Evolutionary conservation across 495 filamentous ascomycete species (phyloP), one percentile per base, ranked within the genome.

Genomic region (Hamigera avellanea): DNA sequence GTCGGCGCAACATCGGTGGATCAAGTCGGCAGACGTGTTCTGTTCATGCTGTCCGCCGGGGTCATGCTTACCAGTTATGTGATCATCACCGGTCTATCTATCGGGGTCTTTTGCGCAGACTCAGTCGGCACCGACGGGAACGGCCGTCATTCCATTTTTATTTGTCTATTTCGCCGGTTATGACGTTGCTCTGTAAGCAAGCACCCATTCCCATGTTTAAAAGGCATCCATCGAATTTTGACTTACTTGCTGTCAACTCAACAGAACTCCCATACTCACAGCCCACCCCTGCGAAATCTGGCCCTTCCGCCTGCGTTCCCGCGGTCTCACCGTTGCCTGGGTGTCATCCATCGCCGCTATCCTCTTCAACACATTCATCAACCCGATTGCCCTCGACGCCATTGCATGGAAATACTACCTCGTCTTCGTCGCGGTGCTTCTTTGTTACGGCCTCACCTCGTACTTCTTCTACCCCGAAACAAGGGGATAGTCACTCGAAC

Each of bases 381-480:
- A 78, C 57, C 74, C 74, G 0, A 59, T 78, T 12, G 75, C 71
- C 7, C 64, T 81, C 37, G 50, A 70, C 12, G 54, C 59, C 3
- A 72, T 77, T 35, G 46, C 43, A 16, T 78, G 73, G 72, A 71
- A 69, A 45, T 66, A 77, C 35, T 76, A 74, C 44, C 54, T 75
- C 47, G 73, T 76, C 49, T 78, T 74, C 50, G 66, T 77, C 49
- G 62, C 59, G 36, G 43, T 73, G 41, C 66, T 79, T 51, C 39
- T 77, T 32, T 29, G 46, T 33, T 73, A 73, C 32, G 61, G 66
- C 14, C 21, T 54, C 13, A 73, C 76, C 40, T 69, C 73, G 14
- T 80, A 67, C 61, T 69, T 75, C 58, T 74, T 66, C 61, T 80
- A 78, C 44, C 66, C 78, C 39, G 76, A 81, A 62, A 81, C 76